Evolutionary conservation across 2,329 filamentous ascomycete species (phyloP), one percentile per base, ranked within the genome.

Genomic region (Mycosphaerella arachidis): DNA sequence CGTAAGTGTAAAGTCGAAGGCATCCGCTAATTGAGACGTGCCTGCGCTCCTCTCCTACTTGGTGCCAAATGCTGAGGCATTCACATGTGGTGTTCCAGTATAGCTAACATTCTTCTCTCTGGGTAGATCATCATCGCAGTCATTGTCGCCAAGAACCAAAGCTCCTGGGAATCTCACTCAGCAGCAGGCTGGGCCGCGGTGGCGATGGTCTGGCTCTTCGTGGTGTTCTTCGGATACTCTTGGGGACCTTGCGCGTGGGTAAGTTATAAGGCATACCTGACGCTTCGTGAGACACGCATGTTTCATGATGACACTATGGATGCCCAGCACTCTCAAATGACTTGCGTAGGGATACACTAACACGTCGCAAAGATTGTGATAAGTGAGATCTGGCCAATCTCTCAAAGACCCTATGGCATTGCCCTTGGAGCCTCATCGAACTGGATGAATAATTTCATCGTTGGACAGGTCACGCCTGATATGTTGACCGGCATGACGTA

Each of bases 161-260:
- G 84, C 63, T 74, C 79, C 3, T 92, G 87, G 79, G 70, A 73
- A 0, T 70, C 76, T 0, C 81, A 91, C 62, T 67, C 72, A 6
- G 82, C 81, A 0, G 86, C 87, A 0, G 88, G 88, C 1, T 92
- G 89, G 89, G 88, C 78, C 4, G 82, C 87, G 0, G 86, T 84
- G 6, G 79, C 72, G 55, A 87, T 89, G 83, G 84, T 89, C 8
- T 91, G 88, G 88, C 78, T 92, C 0, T 91, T 89, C 64, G 85
- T 90, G 30, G 78, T 90, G 31, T 83, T 89, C 73, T 92, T 92
- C 68, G 89, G 86, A 31, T 91, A 90, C 71, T 24, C n/a, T 30
- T 92, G 88, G 88, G 87, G 88, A 0, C 88, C 88, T 2, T 87
- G 85, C 67, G 83, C 86, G 0, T 91, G 89, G 89, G 24, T 24